Evolutionary conservation across 768 basidiomycete species (phyloP).

Genomic region (Boletus barrowsii): DNA sequence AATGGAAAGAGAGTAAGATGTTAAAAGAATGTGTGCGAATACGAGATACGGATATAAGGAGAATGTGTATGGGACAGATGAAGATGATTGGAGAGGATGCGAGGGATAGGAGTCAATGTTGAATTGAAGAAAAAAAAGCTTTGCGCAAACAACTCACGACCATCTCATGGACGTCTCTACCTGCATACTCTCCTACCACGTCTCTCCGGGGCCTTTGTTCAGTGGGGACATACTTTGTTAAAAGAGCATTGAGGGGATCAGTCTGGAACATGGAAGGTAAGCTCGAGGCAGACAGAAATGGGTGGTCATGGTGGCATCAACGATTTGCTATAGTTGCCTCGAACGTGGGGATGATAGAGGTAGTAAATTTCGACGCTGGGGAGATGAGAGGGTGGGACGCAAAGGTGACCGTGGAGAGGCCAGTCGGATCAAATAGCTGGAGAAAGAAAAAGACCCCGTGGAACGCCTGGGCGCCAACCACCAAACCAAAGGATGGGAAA

Average conservation of each 20-base stretch:
- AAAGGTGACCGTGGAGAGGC: not conserved
- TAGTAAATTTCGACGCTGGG: constrained; percentile 3
- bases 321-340: constrained; percentile 6
- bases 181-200: constrained; percentile 69
- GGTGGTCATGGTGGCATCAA: constrained; percentile 4
- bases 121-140: not conserved
- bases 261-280: constrained; percentile 46
- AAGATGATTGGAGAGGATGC: constrained; percentile 3
- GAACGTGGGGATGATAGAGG: not conserved
- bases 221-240: constrained; percentile 82
- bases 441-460: constrained; percentile 39
- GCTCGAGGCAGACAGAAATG: not conserved
- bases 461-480: constrained; percentile 45
- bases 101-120: constrained; percentile 9
- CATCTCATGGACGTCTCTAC: constrained; percentile 70
- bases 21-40: constrained; percentile 20
- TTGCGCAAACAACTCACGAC: constrained; percentile 56
- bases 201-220: constrained; percentile 74
- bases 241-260: constrained; percentile 75
- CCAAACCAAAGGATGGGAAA: constrained; percentile 56
- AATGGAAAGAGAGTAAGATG: constrained; percentile 11
- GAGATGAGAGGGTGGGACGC: not conserved
- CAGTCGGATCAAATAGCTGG: constrained; percentile 24
- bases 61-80: constrained; percentile 8
- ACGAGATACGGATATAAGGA: constrained; percentile 21